These are phyloP conservation scores for Cydonia oblonga DNA, from an alignment of 331 rosid species.

Conservation along the genomic window DNA sequence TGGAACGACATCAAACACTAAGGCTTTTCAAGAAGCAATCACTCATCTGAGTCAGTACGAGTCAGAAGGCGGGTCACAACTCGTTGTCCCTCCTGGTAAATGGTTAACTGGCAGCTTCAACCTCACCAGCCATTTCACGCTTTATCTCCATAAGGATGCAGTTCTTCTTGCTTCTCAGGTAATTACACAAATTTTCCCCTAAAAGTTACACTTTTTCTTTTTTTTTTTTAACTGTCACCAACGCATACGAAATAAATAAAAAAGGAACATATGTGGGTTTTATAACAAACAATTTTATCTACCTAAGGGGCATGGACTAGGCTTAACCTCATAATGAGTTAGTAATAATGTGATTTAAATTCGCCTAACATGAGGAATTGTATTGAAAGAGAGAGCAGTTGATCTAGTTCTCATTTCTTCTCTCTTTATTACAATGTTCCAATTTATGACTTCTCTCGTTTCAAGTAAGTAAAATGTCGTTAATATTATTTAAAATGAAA, in stretches of 20 bases:
- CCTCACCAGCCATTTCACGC: conserved; percentile 31
- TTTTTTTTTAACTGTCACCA: background rate
- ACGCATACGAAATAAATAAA: background rate
- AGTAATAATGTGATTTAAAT: too few relatives aligned
- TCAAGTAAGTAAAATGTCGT: too few relatives aligned
- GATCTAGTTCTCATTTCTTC: background rate
- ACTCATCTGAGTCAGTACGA: conserved; percentile 48
- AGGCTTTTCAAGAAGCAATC: conserved; percentile 64
- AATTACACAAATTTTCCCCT: background rate
- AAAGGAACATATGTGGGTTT: background rate
- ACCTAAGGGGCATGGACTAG: too few relatives aligned
- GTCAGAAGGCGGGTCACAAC: conserved; percentile 63
- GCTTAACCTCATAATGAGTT: too few relatives aligned
- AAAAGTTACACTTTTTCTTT: background rate
- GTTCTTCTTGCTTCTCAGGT: conserved; percentile 79
- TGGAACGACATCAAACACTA: conserved; percentile 63
- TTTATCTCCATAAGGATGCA: conserved; percentile 61
- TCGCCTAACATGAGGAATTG: too few relatives aligned
- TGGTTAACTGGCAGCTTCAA: conserved; percentile 93
- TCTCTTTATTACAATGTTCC: too few relatives aligned
- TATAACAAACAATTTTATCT: too few relatives aligned
- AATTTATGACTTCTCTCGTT: too few relatives aligned
- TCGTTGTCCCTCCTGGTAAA: conserved; percentile 76
- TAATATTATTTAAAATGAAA: background rate
- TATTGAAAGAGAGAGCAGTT: too few relatives aligned